Evolutionary conservation across 192 early-diverging fungal genomes (phyloP).

Genomic region (Anaeromyces robustus): DNA sequence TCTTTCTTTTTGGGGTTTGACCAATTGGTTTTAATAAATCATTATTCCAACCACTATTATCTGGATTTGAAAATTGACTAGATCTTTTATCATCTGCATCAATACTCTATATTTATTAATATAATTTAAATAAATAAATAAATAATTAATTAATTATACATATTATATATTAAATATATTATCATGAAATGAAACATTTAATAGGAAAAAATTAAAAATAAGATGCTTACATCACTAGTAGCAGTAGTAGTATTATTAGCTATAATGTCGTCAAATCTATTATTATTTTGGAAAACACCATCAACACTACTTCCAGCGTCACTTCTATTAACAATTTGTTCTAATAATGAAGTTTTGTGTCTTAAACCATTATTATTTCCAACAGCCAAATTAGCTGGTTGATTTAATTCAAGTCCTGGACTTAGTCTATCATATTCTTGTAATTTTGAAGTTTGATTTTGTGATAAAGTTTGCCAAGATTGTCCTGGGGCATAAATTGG

Average conservation of each 20-base stretch:
- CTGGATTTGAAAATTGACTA: background rate
- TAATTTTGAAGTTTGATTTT: background rate
- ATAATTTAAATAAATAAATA: background rate
- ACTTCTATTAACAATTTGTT: background rate
- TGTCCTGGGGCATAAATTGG: slow-evolving; percentile 47
- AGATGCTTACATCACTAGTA: background rate
- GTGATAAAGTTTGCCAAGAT: slow-evolving; percentile 30
- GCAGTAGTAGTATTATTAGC: background rate
- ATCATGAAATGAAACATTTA: too few relatives aligned
- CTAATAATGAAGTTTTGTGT: background rate
- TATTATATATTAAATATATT: too few relatives aligned
- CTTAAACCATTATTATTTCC: background rate
- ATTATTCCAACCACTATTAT: background rate
- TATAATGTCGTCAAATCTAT: background rate
- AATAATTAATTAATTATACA: too few relatives aligned
- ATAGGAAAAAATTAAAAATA: too few relatives aligned
- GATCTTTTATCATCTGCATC: slow-evolving; percentile 9
- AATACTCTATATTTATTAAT: slow-evolving; percentile 4
- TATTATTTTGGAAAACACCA: background rate
- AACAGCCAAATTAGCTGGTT: background rate
- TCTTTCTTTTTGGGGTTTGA: slow-evolving; percentile 9
- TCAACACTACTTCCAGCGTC: slow-evolving; percentile 1
- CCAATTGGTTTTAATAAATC: background rate
- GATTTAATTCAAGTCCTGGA: background rate
- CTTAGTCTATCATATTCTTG: slow-evolving; percentile 4